phyloP scores from a whole-genome alignment of 2,329 filamentous ascomycete genomes.

The Neoarthrinium moseri region DNA sequence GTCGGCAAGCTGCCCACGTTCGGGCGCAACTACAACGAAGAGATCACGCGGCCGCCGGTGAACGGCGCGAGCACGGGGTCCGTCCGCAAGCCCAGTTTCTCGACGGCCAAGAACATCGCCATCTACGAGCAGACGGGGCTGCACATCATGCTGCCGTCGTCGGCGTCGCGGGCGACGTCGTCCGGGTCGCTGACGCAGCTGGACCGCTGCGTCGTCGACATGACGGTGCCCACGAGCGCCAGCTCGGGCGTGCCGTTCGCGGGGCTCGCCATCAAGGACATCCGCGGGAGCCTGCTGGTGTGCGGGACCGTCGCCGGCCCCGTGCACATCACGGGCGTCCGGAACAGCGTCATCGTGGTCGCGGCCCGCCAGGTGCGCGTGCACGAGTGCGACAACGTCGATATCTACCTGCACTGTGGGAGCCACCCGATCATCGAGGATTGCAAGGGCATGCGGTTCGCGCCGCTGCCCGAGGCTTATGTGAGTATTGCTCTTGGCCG shows the following conservation, averaged over 20 bases:
- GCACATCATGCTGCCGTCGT: conserved; percentile 74
- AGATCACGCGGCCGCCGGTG: conserved; percentile 42
- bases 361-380: conserved; percentile 86
- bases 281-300: conserved; percentile 70
- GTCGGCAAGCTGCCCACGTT: conserved; percentile 34
- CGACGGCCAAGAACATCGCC: conserved; percentile 57
- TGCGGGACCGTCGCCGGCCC: conserved; percentile 78
- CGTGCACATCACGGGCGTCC: conserved; percentile 76
- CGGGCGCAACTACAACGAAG: conserved; percentile 52
- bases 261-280: conserved; percentile 64
- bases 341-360: conserved; percentile 74
- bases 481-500: conserved; percentile 47
- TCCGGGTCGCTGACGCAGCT: conserved; percentile 73
- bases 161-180: conserved; percentile 68
- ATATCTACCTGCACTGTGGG: conserved; percentile 78
- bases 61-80: conserved; percentile 20
- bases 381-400: conserved; percentile 79
- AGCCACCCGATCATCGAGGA: conserved; percentile 94
- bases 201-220: conserved; percentile 72
- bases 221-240: conserved; percentile 64
- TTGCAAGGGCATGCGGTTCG: conserved; percentile 76
- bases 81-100: conserved; percentile 63
- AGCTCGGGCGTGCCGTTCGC: conserved; percentile 62
- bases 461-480: conserved; percentile 68
- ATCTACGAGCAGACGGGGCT: conserved; percentile 67